Conservation (phyloP, 2,329 filamentous ascomycete species). For the Sporothrix mexicana region DNA sequence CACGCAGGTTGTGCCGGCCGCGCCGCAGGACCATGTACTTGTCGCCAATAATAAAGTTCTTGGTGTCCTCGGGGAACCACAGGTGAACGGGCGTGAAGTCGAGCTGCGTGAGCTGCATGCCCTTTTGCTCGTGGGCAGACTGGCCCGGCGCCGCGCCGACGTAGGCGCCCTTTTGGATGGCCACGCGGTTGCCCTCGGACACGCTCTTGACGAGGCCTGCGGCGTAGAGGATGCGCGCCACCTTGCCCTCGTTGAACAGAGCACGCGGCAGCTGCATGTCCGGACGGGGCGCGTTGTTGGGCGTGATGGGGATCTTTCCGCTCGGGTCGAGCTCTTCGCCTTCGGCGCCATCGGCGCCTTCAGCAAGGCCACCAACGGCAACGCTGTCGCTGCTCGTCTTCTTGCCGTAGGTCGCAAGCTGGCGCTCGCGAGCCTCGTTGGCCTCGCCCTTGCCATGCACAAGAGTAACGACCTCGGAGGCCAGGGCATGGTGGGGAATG, state of each 20-base stretch:
- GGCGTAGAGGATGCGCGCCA: slow-evolving; percentile 65
- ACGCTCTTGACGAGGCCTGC: slow-evolving; percentile 62
- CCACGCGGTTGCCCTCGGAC: slow-evolving; percentile 64
- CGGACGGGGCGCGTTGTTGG: slow-evolving; percentile 57
- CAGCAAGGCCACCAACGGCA: neutral
- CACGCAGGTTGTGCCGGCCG: slow-evolving; percentile 67
- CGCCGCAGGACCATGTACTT: slow-evolving; percentile 65
- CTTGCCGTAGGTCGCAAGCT: slow-evolving; percentile 56
- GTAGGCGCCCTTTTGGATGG: slow-evolving; percentile 62
- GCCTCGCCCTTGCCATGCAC: slow-evolving; percentile 75
- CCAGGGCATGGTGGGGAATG: slow-evolving; percentile 80
- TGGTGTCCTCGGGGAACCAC: slow-evolving; percentile 62
- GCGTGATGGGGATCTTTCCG: slow-evolving; percentile 38
- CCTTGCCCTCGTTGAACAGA: slow-evolving; percentile 60
- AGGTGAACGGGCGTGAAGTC: slow-evolving; percentile 67
- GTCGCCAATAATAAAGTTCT: slow-evolving; percentile 65
- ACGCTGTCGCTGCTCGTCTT: neutral
- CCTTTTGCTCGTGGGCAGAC: slow-evolving; percentile 42
- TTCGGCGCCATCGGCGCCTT: neutral
- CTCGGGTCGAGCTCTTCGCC: slow-evolving; percentile 30
- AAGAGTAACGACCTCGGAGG: slow-evolving; percentile 79
- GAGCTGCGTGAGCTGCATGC: slow-evolving; percentile 58
- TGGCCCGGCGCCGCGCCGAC: slow-evolving; percentile 58
- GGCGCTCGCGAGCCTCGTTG: slow-evolving; percentile 62
- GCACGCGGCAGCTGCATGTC: slow-evolving; percentile 65